Percentiles rank a stretch among this genome's conserved stretches.
Evolutionary conservation across 1,284 basidiomycete species (phyloP).

Genomic region (Cutaneotrichosporon mucoides): DNA sequence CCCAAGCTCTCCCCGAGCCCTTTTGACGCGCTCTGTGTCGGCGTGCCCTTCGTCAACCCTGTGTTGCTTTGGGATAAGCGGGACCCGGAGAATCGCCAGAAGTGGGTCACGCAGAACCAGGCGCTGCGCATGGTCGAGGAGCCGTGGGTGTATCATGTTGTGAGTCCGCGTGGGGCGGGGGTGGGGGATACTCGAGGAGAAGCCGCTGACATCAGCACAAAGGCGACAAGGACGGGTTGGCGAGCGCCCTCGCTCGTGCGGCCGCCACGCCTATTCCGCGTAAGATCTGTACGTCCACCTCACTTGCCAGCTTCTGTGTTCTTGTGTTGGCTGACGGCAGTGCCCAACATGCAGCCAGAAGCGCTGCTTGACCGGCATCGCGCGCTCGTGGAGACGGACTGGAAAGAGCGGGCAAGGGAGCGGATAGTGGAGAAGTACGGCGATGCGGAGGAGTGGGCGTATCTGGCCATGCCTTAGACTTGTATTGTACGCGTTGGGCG

Average conservation of each 20-base stretch:
- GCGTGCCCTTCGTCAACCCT: conserved; percentile 52
- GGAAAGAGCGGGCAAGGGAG: background rate
- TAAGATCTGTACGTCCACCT: conserved; percentile 17
- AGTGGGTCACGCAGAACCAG: conserved; percentile 48
- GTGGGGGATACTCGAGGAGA: no score
- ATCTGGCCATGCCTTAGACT: background rate
- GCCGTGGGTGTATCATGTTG: conserved; percentile 51
- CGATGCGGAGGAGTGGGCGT: background rate
- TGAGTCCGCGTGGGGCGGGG: no score
- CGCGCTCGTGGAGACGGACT: background rate
- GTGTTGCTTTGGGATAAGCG: conserved; percentile 43
- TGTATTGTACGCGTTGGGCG: no score
- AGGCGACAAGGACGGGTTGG: conserved; percentile 30
- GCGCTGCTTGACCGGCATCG: conserved; percentile 12
- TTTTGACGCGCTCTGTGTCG: conserved; percentile 50
- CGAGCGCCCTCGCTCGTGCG: conserved; percentile 26
- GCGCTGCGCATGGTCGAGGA: conserved; percentile 25
- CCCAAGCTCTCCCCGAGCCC: conserved; percentile 20
- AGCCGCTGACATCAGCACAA: background rate
- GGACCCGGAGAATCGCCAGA: conserved; percentile 36
- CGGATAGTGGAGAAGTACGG: background rate
- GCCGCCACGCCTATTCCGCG: conserved; percentile 30
- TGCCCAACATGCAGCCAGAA: conserved; percentile 26
- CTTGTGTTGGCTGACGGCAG: background rate
- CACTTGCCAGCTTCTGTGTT: no score